Conservation (phyloP, 352 stramenopile species). For the Blastocystis sp. region DNA sequence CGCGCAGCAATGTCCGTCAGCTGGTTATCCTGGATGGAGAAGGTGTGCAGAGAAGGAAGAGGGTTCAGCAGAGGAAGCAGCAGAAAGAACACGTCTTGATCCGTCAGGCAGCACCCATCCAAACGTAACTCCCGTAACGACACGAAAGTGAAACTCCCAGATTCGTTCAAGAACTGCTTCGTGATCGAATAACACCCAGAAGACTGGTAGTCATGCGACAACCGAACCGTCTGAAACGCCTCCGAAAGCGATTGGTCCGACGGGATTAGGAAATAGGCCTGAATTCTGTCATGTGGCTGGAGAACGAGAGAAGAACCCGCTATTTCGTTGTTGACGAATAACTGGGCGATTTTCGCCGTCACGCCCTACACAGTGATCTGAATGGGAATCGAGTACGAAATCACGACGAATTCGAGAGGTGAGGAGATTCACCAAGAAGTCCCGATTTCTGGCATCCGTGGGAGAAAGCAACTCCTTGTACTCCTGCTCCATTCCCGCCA, state of each 20-base stretch:
- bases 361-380: neutral
- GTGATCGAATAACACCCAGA: neutral
- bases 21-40: neutral
- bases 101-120: neutral
- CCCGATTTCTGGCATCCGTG: neutral
- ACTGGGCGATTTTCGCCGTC: neutral
- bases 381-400: neutral
- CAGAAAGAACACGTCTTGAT: conserved; percentile 35
- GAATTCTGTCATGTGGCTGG: neutral
- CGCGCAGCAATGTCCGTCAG: conserved; percentile 11
- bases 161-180: neutral
- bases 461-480: neutral
- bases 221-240: neutral
- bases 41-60: neutral
- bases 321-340: neutral
- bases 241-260: neutral
- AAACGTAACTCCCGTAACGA: neutral
- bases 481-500: neutral
- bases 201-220: neutral
- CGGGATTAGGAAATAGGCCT: neutral
- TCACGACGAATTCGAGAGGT: neutral
- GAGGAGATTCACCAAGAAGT: neutral
- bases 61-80: neutral
- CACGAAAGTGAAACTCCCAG: neutral
- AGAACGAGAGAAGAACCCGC: neutral